Conservation (phyloP, 257 asterid genomes). For the Linaria vulgaris region DNA sequence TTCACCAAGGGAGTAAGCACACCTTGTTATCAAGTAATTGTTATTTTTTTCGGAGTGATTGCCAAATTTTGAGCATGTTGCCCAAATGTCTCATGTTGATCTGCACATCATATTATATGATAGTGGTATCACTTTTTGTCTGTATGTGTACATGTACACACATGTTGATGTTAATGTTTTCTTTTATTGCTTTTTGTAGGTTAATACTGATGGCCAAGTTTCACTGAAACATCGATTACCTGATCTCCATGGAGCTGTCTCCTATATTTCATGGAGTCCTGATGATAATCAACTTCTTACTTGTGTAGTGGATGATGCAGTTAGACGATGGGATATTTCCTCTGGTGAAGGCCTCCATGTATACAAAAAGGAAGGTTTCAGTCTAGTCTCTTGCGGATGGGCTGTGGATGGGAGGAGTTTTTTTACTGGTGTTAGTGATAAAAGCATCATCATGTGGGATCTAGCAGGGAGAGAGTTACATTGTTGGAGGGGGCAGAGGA, state of each 20-base stretch:
- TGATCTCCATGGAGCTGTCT: slow-evolving; percentile 77
- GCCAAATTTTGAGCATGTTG: slow-evolving; percentile 13
- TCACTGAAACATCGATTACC: slow-evolving; percentile 49
- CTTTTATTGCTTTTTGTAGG: slow-evolving; percentile 40
- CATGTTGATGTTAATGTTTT: not conserved
- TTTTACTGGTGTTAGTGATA: slow-evolving; percentile 74
- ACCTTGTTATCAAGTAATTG: slow-evolving; percentile 1
- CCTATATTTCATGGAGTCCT: slow-evolving; percentile 82
- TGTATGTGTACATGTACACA: not conserved
- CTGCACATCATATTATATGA: too few relatives aligned
- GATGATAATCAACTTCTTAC: slow-evolving; percentile 75
- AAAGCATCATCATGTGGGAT: slow-evolving; percentile 86
- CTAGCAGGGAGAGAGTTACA: slow-evolving; percentile 80
- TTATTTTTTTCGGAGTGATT: not conserved
- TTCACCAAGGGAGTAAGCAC: not conserved
- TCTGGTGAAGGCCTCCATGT: slow-evolving; percentile 72
- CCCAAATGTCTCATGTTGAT: slow-evolving; percentile 10
- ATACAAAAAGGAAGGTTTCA: slow-evolving; percentile 67
- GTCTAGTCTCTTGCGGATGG: slow-evolving; percentile 90
- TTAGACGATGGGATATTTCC: slow-evolving; percentile 76
- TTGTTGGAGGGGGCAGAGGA: slow-evolving; percentile 80
- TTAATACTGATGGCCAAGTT: slow-evolving; percentile 48
- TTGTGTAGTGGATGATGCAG: slow-evolving; percentile 80
- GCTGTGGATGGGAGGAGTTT: slow-evolving; percentile 65
- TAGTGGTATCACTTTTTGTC: too few relatives aligned